phyloP scores from a whole-genome alignment of 768 basidiomycete species.

The Goffeauzyma gilvescens region DNA sequence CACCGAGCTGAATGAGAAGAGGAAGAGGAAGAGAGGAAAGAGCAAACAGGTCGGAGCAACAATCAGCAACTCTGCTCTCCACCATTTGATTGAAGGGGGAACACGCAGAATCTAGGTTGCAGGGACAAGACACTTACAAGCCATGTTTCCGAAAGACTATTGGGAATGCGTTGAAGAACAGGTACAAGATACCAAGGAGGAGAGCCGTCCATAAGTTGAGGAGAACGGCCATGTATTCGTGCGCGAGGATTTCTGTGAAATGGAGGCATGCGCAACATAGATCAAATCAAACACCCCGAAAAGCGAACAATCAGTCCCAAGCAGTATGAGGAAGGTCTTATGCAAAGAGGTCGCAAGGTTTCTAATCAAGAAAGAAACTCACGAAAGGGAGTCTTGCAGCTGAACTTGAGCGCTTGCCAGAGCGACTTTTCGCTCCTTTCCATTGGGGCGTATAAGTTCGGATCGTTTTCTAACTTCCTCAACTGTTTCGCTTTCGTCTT shows the following conservation, averaged over 20 bases:
- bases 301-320: not conserved
- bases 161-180: constrained; percentile 44
- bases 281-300: not conserved
- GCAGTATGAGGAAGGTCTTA: not conserved
- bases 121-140: constrained; percentile 35
- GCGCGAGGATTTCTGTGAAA: constrained; percentile 36
- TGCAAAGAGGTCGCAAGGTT: not conserved
- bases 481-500: constrained; percentile 47
- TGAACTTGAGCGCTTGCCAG: constrained; percentile 38
- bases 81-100: no score
- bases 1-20: no score
- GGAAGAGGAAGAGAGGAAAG: no score
- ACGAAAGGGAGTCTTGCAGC: constrained; percentile 58
- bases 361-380: no score
- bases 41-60: no score
- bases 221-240: constrained; percentile 57
- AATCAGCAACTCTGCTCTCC: no score
- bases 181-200: constrained; percentile 37
- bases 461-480: constrained; percentile 42
- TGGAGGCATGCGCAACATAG: not conserved
- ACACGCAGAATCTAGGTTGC: no score
- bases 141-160: constrained; percentile 39
- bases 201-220: constrained; percentile 49
- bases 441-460: constrained; percentile 42
- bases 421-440: constrained; percentile 41